A percentile compares a stretch with the other conserved stretches of the same genome.
These are phyloP conservation scores for Carallia pectinifolia DNA, from an alignment of 345 rosid species.

Conservation along the genomic window DNA sequence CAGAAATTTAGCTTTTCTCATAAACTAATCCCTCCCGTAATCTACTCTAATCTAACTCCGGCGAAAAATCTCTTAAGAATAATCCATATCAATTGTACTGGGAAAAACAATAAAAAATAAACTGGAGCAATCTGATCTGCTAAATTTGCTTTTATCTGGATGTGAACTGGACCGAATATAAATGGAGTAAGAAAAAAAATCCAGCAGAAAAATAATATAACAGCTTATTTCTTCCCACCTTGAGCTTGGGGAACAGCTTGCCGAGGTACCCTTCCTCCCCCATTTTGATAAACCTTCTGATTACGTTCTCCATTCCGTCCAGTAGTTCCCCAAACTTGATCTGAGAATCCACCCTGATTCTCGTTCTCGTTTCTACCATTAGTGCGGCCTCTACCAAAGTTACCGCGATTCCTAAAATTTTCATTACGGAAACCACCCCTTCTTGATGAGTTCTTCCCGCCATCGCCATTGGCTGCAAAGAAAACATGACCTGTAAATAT, in stretches of 20 bases:
- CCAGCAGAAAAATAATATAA: neutral
- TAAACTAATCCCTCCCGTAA: neutral
- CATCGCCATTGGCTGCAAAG: slow-evolving; percentile 18
- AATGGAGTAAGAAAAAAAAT: slow-evolving; percentile 8
- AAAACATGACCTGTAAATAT: neutral
- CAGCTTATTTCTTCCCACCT: slow-evolving; percentile 7
- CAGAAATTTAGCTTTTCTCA: too few species aligned
- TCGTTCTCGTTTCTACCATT: slow-evolving; percentile 21
- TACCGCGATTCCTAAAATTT: too few species aligned
- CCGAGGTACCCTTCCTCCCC: slow-evolving; percentile 6
- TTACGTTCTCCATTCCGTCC: slow-evolving; percentile 22
- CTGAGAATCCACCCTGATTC: slow-evolving; percentile 16
- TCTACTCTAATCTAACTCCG: neutral
- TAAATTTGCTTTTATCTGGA: neutral
- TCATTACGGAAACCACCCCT: slow-evolving; percentile 16
- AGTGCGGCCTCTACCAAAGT: slow-evolving; percentile 15
- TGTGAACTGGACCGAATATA: neutral
- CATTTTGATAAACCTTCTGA: slow-evolving; percentile 20
- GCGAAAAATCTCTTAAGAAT: neutral
- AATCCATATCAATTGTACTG: neutral
- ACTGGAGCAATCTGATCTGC: neutral
- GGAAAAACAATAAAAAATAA: neutral
- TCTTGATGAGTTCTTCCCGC: slow-evolving; percentile 15
- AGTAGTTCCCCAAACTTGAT: slow-evolving; percentile 1
- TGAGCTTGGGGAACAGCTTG: slow-evolving; percentile 16